Base-by-base conservation (phyloP, 2,329 filamentous ascomycete genomes). In the Colletotrichum scovillei region DNA sequence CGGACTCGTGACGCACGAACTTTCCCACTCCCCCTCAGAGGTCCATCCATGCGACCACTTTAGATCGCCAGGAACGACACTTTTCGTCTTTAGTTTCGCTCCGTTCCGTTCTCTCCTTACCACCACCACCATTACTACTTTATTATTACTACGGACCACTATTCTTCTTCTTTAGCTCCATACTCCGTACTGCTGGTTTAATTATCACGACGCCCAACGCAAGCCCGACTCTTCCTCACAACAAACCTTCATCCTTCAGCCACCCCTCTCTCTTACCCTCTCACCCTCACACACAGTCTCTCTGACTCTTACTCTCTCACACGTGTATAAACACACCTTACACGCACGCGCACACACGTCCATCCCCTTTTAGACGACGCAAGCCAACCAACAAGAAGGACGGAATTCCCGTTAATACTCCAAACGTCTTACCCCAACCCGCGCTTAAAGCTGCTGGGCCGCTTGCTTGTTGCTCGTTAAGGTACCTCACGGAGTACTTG, bases 1-100 rank as follows among this genome's bases (percentile, higher is more conserved):
- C 42, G 67, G 55, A 73, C 70, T 71, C 71, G 67, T 73, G 67
- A 73, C 71, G 67, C 60, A 73, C 66, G 35, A 73, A 71, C 63
- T 19, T 22, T 30, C 63, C 63, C 52, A 28, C 52, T n/a, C 19
- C 14, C 38, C 38, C 46, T 32, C 3, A n/a, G 55, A 59, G 67
- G 67, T 49, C 46, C 42, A 67, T 67, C 63, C 57, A 67, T 67
- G 69, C 69, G 57, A 62, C 70, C 63, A 22, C 24, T 65, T 60
- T 57, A 60, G 14, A 70, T 70, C 60, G 67, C 28, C 57, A 62
- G 68, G 64, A 72, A 62, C 67, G 42, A n/a, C 24, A 32, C 24
- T 59, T 12, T 59, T 38, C 26, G 22, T 56, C 46, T 52, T n/a
- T 22, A n/a, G 24, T n/a, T 28, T 49, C 22, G 32, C 35, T 38